Base-by-base conservation (phyloP, 768 basidiomycete genomes). In the Suillus sp. region DNA sequence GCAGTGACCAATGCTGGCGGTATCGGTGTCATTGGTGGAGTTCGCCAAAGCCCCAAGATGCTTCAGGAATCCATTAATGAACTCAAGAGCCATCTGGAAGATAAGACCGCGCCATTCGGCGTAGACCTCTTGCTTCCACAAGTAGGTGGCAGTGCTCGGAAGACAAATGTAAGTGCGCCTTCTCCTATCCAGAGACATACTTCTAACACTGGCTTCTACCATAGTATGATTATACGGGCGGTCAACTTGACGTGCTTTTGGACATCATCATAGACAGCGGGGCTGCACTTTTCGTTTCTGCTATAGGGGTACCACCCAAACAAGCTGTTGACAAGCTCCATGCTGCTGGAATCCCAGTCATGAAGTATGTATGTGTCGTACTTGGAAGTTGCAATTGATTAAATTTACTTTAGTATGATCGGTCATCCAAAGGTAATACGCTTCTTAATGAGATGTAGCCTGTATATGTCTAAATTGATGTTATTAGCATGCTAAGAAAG, bases 1-100 rank as follows among this genome's bases (percentile, higher is more conserved):
- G 86, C 91, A 1, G 92, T 95, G n/a, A 92, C 92, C n/a, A 95
- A 95, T 70, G 86, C 94, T 25, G 94, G 88, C 68, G 92, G 91
- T 6, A 87, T 91, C 67, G 95, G 95, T 25, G 92, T 95, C 69
- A 94, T 96, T 66, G 95, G 93, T 3, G 95, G 94, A 38, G 74
- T 91, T 51, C 83, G 84, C 42, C 89, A 90, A 70, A 90, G 81
- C 59, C 91, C 90, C 25, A 87, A 86, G 68, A 83, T 91, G 68
- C 84, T 93, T 27, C 81, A 85, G 66, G 79, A 82, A 32, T 82
- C 81, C 20, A 91, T 92, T 55, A 80, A 87, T 27, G 90, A 93
- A 69, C 75, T 95, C 68, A 94, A 93, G 77, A 81, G 79, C 42
- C 77, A 86, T 70, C 80, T 96, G 16, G 87, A 90, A 68, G 85